Percentiles rank a stretch among this genome's conserved stretches.
These are phyloP conservation scores for Raddia guianensis DNA, from an alignment of 176 grass and related monocot species.

Conservation along the genomic window DNA sequence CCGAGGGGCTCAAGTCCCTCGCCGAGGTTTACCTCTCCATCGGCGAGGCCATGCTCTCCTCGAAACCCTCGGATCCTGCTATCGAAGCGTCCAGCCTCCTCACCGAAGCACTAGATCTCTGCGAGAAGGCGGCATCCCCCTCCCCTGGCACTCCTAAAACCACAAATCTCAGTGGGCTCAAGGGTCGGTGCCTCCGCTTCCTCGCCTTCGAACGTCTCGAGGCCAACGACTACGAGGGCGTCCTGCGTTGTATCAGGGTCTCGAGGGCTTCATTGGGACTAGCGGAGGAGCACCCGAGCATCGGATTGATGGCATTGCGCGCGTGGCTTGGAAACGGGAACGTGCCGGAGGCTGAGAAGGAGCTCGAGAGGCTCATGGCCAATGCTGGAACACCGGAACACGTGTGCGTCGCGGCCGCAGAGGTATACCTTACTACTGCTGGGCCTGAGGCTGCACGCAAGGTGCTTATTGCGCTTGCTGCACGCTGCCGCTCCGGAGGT, in stretches of 20 bases:
- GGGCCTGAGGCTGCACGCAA: conserved; percentile 60
- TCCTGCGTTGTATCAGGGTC: conserved; percentile 59
- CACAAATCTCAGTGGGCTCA: conserved; percentile 56
- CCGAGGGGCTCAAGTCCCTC: conserved; percentile 51
- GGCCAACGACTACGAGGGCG: conserved; percentile 75
- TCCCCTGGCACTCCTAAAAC: conserved; percentile 33
- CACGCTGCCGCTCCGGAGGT: conserved; percentile 56
- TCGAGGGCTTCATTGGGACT: conserved; percentile 44
- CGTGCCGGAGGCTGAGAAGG: conserved; percentile 69
- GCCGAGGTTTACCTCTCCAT: conserved; percentile 71
- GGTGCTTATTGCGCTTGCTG: conserved; percentile 61
- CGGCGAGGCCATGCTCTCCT: conserved; percentile 54
- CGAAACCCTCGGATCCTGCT: conserved; percentile 50
- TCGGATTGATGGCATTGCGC: conserved; percentile 63
- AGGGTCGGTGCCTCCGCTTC: conserved; percentile 70
- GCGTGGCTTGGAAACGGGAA: conserved; percentile 65
- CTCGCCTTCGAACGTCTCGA: conserved; percentile 73
- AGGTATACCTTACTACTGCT: conserved; percentile 63
- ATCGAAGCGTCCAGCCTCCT: conserved; percentile 70
- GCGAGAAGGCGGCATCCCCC: conserved; percentile 65
- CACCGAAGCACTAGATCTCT: conserved; percentile 84
- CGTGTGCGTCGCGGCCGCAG: conserved; percentile 67
- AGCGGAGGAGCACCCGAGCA: conserved; percentile 70
- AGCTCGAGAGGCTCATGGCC: conserved; percentile 68
- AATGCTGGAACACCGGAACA: conserved; percentile 60